Evolutionary conservation across 2,329 filamentous ascomycete genomes (phyloP).

Genomic region (Malbranchea cinnamomea): DNA sequence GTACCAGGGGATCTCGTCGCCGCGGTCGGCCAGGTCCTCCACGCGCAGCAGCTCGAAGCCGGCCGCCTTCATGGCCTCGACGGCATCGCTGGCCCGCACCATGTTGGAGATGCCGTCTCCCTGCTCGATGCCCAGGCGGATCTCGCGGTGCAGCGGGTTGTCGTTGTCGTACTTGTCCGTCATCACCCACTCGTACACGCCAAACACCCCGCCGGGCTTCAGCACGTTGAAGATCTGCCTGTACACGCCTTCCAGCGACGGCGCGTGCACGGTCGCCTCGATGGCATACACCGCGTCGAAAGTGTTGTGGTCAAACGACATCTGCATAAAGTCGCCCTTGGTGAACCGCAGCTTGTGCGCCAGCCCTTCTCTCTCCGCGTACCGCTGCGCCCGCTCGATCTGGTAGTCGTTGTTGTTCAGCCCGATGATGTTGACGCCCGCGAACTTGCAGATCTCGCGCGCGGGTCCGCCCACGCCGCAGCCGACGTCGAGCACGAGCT

Average conservation of each 20-base stretch:
- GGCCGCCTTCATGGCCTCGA: constrained; percentile 69
- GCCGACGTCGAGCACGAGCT: constrained; percentile 88
- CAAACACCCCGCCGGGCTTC: constrained; percentile 90
- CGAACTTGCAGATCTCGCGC: constrained; percentile 91
- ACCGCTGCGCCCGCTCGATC: constrained; percentile 79
- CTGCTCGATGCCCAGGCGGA: constrained; percentile 87
- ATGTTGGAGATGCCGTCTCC: constrained; percentile 97
- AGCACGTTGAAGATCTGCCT: constrained; percentile 86
- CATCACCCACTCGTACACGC: constrained; percentile 99
- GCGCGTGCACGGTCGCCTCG: constrained; percentile 91
- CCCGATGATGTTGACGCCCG: constrained; percentile 73
- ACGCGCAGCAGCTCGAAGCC: constrained; percentile 73
- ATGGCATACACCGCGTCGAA: constrained; percentile 97
- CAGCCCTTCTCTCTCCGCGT: constrained; percentile 69
- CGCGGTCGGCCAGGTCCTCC: constrained; percentile 71
- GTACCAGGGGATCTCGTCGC: constrained; percentile 76
- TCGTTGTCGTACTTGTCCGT: constrained; percentile 86
- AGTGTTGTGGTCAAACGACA: constrained; percentile 79
- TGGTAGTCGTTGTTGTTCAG: constrained; percentile 99
- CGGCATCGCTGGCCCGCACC: constrained; percentile 69
- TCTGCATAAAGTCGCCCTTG: constrained; percentile 99
- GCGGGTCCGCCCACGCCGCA: constrained; percentile 95
- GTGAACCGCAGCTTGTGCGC: constrained; percentile 67
- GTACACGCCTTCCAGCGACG: constrained; percentile 81
- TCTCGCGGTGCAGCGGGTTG: constrained; percentile 72